Percentiles rank a stretch among this genome's conserved stretches.
Evolutionary conservation across 2,329 filamentous ascomycete species (phyloP).

Genomic region (Akanthomyces uredinophilus): DNA sequence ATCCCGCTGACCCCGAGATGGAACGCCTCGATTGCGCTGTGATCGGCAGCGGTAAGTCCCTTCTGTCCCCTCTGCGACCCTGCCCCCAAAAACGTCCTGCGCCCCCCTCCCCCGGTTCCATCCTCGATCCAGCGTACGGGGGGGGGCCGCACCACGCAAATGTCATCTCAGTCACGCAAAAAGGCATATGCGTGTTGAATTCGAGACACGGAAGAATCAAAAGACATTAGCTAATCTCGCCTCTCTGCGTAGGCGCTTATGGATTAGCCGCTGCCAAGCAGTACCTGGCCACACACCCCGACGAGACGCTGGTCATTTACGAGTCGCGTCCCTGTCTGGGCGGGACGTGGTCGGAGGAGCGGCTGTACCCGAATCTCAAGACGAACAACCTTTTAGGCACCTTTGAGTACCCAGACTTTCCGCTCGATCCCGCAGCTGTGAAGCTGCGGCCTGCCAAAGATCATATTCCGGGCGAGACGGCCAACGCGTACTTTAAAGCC

Average conservation of each 20-base stretch:
- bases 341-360: constrained; percentile 64
- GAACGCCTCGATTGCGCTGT: constrained; percentile 44
- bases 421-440: constrained; percentile 55
- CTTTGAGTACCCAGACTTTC: constrained; percentile 70
- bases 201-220: not conserved
- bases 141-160: not conserved
- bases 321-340: constrained; percentile 55
- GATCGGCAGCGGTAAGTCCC: constrained; percentile 47
- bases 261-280: constrained; percentile 59
- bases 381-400: constrained; percentile 70
- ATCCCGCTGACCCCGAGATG: constrained; percentile 24
- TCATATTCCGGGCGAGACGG: constrained; percentile 43
- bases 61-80: not conserved
- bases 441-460: constrained; percentile 37
- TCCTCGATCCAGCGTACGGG: not conserved
- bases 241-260: constrained; percentile 36
- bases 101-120: not conserved
- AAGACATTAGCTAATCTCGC: not conserved
- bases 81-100: constrained; percentile 15
- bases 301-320: constrained; percentile 50
- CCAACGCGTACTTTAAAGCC: constrained; percentile 43
- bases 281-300: constrained; percentile 54
- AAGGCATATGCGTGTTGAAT: not conserved
- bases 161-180: not conserved
- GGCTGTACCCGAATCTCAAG: constrained; percentile 64